phyloP scores from a whole-genome alignment of 768 basidiomycete genomes.

The Lactarius vividus region DNA sequence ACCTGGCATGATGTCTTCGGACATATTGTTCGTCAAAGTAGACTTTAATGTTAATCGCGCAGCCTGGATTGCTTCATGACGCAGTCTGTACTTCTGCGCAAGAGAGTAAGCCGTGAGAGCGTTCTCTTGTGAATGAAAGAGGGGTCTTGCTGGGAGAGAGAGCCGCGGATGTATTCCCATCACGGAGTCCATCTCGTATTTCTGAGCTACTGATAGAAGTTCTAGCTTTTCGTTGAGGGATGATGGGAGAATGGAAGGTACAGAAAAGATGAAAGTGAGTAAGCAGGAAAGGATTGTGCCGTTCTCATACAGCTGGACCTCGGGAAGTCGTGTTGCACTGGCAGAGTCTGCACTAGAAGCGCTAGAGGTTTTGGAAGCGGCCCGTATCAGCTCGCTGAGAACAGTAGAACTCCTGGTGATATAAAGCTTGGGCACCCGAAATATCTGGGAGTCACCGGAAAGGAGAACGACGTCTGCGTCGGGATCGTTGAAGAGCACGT shows the following conservation, averaged over 20 bases:
- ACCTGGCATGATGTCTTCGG: not conserved
- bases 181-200: slow-evolving; percentile 7
- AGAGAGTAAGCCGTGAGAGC: slow-evolving; percentile 4
- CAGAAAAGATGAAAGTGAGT: slow-evolving; percentile 13
- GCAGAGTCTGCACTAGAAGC: not conserved
- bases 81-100: not conserved
- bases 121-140: not conserved
- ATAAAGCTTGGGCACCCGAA: slow-evolving; percentile 44
- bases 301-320: slow-evolving; percentile 4
- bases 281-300: not conserved
- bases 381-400: slow-evolving; percentile 29
- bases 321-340: not conserved
- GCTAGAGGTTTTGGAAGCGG: not conserved
- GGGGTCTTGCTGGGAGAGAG: not conserved
- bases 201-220: slow-evolving; percentile 12
- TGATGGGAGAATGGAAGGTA: slow-evolving; percentile 1
- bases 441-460: slow-evolving; percentile 42
- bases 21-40: not conserved
- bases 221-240: not conserved
- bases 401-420: slow-evolving; percentile 44
- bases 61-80: not conserved
- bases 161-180: not conserved
- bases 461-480: slow-evolving; percentile 45
- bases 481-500: slow-evolving; percentile 24
- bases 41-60: not conserved